These are phyloP conservation scores for Phaeosphaeria sp. DNA, from an alignment of 2,329 filamentous ascomycete genomes.

Conservation along the genomic window DNA sequence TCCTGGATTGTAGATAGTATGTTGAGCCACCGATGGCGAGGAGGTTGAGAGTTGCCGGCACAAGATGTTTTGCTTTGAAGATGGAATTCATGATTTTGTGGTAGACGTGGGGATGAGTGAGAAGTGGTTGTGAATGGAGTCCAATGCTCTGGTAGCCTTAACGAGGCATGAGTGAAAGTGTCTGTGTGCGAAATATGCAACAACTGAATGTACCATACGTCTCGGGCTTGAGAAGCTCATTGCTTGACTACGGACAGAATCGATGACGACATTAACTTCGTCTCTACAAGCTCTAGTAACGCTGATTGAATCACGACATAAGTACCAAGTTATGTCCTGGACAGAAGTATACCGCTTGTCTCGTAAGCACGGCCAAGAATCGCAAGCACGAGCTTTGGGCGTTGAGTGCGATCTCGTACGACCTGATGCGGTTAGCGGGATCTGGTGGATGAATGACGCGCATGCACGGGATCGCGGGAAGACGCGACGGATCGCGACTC, in stretches of 20 bases:
- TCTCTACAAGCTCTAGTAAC: no score
- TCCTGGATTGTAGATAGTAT: conserved; percentile 39
- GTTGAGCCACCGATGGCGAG: conserved; percentile 27
- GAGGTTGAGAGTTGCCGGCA: conserved; percentile 25
- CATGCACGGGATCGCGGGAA: conserved; percentile 42
- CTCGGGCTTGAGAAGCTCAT: not conserved
- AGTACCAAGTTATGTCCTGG: no score
- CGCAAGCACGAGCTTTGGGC: not conserved
- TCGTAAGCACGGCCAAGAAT: not conserved
- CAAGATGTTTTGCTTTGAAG: not conserved
- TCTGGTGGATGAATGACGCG: conserved; percentile 39
- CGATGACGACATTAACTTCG: not conserved
- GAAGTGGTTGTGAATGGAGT: not conserved
- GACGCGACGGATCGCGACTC: conserved; percentile 29
- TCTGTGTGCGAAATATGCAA: not conserved
- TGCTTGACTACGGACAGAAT: not conserved
- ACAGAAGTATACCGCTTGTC: not conserved
- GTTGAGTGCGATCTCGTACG: not conserved
- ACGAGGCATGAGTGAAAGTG: not conserved
- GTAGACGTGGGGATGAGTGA: not conserved
- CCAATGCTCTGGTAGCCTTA: not conserved
- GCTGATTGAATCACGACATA: no score
- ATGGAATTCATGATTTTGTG: not conserved
- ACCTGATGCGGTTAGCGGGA: conserved; percentile 21
- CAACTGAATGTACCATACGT: not conserved